Base-by-base conservation (phyloP, 176 grass and related monocot genomes). In the Alloteropsis semialata region DNA sequence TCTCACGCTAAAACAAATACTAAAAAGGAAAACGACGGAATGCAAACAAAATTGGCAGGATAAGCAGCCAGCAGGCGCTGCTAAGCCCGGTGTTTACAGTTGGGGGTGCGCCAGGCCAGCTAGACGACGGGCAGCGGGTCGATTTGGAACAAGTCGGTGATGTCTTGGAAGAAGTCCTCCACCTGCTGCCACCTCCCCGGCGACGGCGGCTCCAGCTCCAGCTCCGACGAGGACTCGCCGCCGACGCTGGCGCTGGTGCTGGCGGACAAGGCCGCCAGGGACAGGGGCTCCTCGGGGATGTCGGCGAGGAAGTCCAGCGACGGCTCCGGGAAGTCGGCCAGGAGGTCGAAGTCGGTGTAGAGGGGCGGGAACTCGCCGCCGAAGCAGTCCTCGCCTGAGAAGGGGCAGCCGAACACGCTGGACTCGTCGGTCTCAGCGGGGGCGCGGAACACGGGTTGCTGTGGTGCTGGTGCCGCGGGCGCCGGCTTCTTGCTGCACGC, bases 161-260 rank as follows among this genome's bases (percentile, higher is more conserved):
- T 99, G 63, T 99, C 96, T 9, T 92, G 48, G 70, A 96, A 99
- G 49, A 76, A 93, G 51, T 92, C 93, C 55, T 98, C 96, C n/a
- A 74, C 80, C 27, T 80, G 92, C 83, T 61, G 74, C 65, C 69
- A 72, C 76, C 15, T 29, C 39, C 39, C 78, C 53, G 89, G 55
- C 29, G 76, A 70, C 38, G 83, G 6, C 37, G 54, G 24, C 22
- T 38, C 53, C 4, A 36, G 34, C 34, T 36, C 10, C 39, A 7
- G 29, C 11, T 70, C 81, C 8, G 76, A 44, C 25, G 28, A 75
- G 16, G 4, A 24, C 49, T 48, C 30, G 18, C 13, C 8, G 8
- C 64, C 30, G 28, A 1, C n/a, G n/a, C n/a, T n/a, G n/a, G n/a
- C 5, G 22, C 22, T 4, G 22, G 22, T 12, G 22, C 1, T 8